Conservation (phyloP, 768 basidiomycete genomes). For the Leccinum uliginosum region DNA sequence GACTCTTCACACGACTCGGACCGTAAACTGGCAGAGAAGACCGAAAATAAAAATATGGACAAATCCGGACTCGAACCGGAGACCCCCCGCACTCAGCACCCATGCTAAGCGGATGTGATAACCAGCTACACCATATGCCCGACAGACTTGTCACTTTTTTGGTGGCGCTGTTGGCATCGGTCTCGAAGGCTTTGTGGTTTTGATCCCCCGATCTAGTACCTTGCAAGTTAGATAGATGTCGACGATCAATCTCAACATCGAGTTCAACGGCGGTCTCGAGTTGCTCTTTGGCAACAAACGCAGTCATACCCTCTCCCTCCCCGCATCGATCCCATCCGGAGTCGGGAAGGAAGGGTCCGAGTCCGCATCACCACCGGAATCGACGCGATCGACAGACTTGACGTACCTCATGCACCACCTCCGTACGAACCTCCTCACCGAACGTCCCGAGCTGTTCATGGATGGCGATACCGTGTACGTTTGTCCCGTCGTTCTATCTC, state of each 20-base stretch:
- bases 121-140: slow-evolving; percentile 40
- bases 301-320: slow-evolving; percentile 52
- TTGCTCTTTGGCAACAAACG: slow-evolving; percentile 74
- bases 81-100: slow-evolving; percentile 34
- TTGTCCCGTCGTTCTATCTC: background rate
- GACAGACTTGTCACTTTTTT: background rate
- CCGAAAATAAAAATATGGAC: slow-evolving; percentile 29
- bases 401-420: slow-evolving; percentile 77
- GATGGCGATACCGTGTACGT: slow-evolving; percentile 83
- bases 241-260: slow-evolving; percentile 49
- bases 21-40: background rate
- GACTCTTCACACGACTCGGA: background rate
- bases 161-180: background rate
- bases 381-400: slow-evolving; percentile 53
- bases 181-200: background rate
- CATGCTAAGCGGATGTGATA: slow-evolving; percentile 39
- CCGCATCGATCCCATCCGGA: slow-evolving; percentile 36
- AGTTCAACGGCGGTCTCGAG: slow-evolving; percentile 85
- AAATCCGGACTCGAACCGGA: slow-evolving; percentile 40
- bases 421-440: slow-evolving; percentile 71
- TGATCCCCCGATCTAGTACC: too few species aligned
- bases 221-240: too few species aligned
- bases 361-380: background rate
- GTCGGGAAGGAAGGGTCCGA: background rate
- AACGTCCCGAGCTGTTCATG: slow-evolving; percentile 84